Evolutionary conservation across 495 filamentous ascomycete genomes (phyloP), one percentile per base, ranked within the genome.

Genomic region (Neurospora discreta): DNA sequence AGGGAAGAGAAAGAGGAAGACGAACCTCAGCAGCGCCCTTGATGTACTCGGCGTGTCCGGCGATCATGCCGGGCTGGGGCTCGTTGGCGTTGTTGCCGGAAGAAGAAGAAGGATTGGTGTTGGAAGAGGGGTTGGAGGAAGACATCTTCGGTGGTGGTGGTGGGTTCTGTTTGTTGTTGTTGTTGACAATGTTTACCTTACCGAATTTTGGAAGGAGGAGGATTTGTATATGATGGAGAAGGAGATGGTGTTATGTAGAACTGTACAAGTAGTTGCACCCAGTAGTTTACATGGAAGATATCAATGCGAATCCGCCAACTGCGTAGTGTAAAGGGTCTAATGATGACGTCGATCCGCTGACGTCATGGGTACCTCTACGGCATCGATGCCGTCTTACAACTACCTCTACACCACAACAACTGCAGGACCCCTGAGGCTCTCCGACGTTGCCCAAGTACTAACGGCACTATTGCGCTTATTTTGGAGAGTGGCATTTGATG

Each of bases 11-110:
- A 16, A 16, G 18, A 26, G 20, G 44, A 2, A 26, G 5, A 74
- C 74, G 69, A 7, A 85, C 84, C 78, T 86, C 83, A n/a, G 82
- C 76, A 7, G 80, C 81, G 43, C 84, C 84, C 68, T 86, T 85
- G 71, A 84, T 77, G 68, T 83, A 86, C 72, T 85, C 82, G 36
- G 80, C 82, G 43, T 85, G 84, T 38, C 79, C 78, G 33, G 79
- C 72, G 16, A 84, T 52, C n/a, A 86, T 81, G 33, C 83, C 78
- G 1, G 82, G 79, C 68, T 74, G 67, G n/a, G 58, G 69, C 60
- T 74, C 74, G 60, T 36, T 36, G 36, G 33, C 0, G 23, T 42
- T 69, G 38, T n/a, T 38, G 26, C 36, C 52, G 39, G 42, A n/a
- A n/a, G 39, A 30, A 43, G 39, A 30, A 15, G 58, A n/a, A 15